Base-by-base conservation (phyloP, 1,284 basidiomycete species). In the Puccinia coronata region DNA sequence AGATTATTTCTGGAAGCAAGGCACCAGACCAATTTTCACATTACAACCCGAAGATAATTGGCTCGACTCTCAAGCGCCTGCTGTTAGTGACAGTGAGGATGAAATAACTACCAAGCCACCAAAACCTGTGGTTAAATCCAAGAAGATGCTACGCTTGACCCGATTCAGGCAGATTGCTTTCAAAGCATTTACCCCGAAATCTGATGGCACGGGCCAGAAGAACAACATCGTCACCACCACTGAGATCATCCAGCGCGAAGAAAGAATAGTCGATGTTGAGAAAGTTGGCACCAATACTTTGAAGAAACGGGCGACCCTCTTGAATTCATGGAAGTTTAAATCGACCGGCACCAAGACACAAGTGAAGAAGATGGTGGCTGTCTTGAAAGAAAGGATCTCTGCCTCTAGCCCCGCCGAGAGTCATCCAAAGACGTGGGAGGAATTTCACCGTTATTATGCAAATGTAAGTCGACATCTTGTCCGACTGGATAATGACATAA, bases 391-490 rank as follows among this genome's bases (percentile, higher is more conserved):
- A 18, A 28, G 80, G 16, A 53, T 84, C n/a, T 83, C 72, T 63
- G 82, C 82, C n/a, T 83, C 82, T 71, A 83, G 83, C 20, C 83
- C 83, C 3, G 65, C 65, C 41, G 83, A 85, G 11, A 75, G 83
- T 63, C 63, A 84, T 28, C 84, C 84, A 2, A 77, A 82, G 47
- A 83, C 83, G 6, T 84, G 84, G 84, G 82, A 79, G 6, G 84
- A 84, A 41, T 84, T 82, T 65, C 61, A 78, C 18, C 71, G 67
- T 16, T 82, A 81, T 2, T 84, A 84, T 80, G 83, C 81, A 4
- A 82, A 80, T 14, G 84, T 83, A 65, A 70, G 83, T 82, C 28
- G 4, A 76, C n/a, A 14, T 61, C 0, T 57, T 59, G 8, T 8
- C 53, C n/a, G n/a, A n/a, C 20, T 39, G 4, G n/a, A n/a, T 28